Conservation (phyloP, 2,329 filamentous ascomycete species). For the Penicillium nordicum region DNA sequence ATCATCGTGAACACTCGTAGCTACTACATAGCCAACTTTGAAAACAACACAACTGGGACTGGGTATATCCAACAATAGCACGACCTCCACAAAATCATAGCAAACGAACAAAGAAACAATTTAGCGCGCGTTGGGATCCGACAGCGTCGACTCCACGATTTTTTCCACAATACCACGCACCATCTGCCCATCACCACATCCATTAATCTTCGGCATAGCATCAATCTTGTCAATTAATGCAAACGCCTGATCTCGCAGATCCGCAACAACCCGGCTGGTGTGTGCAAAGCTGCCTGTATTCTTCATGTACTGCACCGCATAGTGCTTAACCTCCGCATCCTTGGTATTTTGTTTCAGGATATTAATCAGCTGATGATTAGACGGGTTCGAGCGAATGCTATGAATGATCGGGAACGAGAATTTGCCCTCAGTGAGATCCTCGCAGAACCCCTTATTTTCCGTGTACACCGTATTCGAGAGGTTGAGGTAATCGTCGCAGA, state of each 20-base stretch:
- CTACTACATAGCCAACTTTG: neutral
- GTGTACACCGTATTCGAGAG: slow-evolving; percentile 70
- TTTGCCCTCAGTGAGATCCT: slow-evolving; percentile 95
- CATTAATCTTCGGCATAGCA: slow-evolving; percentile 40
- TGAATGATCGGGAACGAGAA: slow-evolving; percentile 96
- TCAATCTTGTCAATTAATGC: slow-evolving; percentile 64
- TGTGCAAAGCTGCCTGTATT: slow-evolving; percentile 86
- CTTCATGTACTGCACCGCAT: slow-evolving; percentile 90
- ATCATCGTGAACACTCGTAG: slow-evolving; percentile 10
- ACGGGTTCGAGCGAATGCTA: slow-evolving; percentile 67
- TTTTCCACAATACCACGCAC: slow-evolving; percentile 67
- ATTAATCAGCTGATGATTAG: slow-evolving; percentile 70
- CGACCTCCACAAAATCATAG: neutral
- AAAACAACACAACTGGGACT: slow-evolving; percentile 7
- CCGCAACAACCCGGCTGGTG: slow-evolving; percentile 63
- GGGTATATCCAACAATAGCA: slow-evolving; percentile 18
- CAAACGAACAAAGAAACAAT: neutral
- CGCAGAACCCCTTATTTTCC: slow-evolving; percentile 87
- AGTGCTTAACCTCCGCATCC: slow-evolving; percentile 84
- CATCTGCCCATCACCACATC: slow-evolving; percentile 53
- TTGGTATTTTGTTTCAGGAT: slow-evolving; percentile 87
- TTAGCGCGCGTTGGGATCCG: slow-evolving; percentile 15
- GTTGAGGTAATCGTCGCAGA: slow-evolving; percentile 78
- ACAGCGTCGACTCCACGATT: slow-evolving; percentile 50
- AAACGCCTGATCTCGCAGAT: slow-evolving; percentile 63